Conservation (phyloP, 495 filamentous ascomycete species). For the Chaetomium cochliodes region DNA sequence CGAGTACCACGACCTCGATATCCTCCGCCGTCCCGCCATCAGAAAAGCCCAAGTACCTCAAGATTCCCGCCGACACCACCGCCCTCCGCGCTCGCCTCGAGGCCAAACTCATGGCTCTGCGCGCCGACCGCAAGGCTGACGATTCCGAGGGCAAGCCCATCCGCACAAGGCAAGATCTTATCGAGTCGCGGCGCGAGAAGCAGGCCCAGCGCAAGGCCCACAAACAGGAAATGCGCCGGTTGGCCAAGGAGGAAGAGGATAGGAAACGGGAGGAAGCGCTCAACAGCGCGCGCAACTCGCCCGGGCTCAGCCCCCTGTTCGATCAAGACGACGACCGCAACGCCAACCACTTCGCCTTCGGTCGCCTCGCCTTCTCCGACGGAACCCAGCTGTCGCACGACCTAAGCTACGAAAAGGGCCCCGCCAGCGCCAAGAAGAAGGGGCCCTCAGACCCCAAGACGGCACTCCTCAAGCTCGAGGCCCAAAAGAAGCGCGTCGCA, state of each 20-base stretch:
- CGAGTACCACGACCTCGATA: conserved; percentile 68
- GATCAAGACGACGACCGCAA: conserved; percentile 47
- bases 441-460: conserved; percentile 79
- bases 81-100: conserved; percentile 71
- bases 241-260: conserved; percentile 74
- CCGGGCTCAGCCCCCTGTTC: conserved; percentile 66
- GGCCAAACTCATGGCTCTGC: conserved; percentile 76
- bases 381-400: conserved; percentile 71
- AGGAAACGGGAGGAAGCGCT: conserved; percentile 66
- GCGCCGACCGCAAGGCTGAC: conserved; percentile 78
- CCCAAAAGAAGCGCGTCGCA: conserved; percentile 67
- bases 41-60: conserved; percentile 54
- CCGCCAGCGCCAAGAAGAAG: conserved; percentile 55
- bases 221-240: conserved; percentile 75
- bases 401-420: conserved; percentile 55
- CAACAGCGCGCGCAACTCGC: conserved; percentile 59
- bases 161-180: conserved; percentile 79
- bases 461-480: conserved; percentile 65
- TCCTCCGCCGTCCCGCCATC: conserved; percentile 65
- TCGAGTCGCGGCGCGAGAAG: conserved; percentile 84
- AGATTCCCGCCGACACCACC: conserved; percentile 61
- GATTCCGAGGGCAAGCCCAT: conserved; percentile 75
- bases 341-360: conserved; percentile 76
- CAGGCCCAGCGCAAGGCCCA: conserved; percentile 79
- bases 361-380: conserved; percentile 80